Evolutionary conservation across 2,329 filamentous ascomycete genomes (phyloP), one percentile per base, ranked within the genome.

Genomic region (Trichoderma oligosporum): DNA sequence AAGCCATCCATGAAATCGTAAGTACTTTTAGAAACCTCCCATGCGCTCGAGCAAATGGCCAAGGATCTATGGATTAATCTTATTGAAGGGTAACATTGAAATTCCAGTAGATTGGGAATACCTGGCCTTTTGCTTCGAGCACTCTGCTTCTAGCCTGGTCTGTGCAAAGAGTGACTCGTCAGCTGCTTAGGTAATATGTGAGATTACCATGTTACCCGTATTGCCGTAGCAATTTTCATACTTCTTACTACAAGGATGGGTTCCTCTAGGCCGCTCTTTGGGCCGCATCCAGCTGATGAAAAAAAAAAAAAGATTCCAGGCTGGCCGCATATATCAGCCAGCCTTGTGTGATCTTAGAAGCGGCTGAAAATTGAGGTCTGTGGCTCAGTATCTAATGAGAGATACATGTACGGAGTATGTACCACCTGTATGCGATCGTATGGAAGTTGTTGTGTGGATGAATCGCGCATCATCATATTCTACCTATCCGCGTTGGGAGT

Each of bases 251-350:
- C 11, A 14, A 11, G 9, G 31, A n/a, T 45, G 24, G 29, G n/a
- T n/a, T 27, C 14, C n/a, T 42, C 20, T 33, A 25, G 52, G 41
- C 41, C 41, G 41, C 41, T 22, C 52, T 29, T 25, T 29, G 31
- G 51, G 41, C 31, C 31, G 51, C 41, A 38, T 46, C 31, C n/a
- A 29, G 41, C 39, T 54, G 29, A 27, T 27, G 51, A 54, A 27
- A 12, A 27, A 14, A 22, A 14, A 12, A 16, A 18, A 11, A 39
- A 33, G 25, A 16, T 8, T 20, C 18, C 41, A 7, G 36, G 38
- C 36, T 9, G 8, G 36, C 16, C 36, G 36, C 36, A 38, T 20
- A 12, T 20, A 16, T 38, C 38, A 45, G 29, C 47, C 18, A 16
- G 35, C 35, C 36, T 7, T 31, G 47, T 29, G 25, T n/a, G 25